Evolutionary conservation across 2,329 filamentous ascomycete species (phyloP).

Genomic region (Daldinia sp.): DNA sequence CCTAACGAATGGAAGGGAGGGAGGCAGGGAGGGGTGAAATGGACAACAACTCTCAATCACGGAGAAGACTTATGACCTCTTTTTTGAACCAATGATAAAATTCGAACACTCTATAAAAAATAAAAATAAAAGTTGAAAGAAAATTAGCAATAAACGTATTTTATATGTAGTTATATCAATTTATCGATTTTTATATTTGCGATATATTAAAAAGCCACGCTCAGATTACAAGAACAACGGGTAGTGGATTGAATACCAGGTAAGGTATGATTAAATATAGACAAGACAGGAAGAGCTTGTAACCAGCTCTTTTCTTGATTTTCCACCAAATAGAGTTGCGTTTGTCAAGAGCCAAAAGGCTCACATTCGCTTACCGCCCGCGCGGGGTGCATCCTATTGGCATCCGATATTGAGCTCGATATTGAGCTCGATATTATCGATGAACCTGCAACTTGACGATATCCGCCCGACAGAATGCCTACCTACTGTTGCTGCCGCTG

Average conservation of each 20-base stretch:
- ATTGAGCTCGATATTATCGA: background rate
- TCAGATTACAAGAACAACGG: background rate
- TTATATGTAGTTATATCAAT: slow-evolving; percentile 8
- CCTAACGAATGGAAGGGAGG: slow-evolving; percentile 7
- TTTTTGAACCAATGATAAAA: slow-evolving; percentile 27
- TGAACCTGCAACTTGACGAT: slow-evolving; percentile 3
- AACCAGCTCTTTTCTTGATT: slow-evolving; percentile 6
- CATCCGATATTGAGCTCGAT: slow-evolving; percentile 7
- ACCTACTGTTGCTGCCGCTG: too few species aligned
- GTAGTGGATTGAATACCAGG: slow-evolving; percentile 23
- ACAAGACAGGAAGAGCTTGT: slow-evolving; percentile 15
- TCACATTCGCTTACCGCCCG: slow-evolving; percentile 22
- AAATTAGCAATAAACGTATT: slow-evolving; percentile 9
- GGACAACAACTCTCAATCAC: slow-evolving; percentile 30
- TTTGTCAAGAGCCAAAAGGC: slow-evolving; percentile 22
- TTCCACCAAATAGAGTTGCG: slow-evolving; percentile 21
- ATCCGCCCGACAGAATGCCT: background rate
- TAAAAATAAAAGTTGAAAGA: background rate
- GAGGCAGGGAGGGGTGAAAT: background rate
- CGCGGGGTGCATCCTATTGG: slow-evolving; percentile 33
- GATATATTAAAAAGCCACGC: background rate
- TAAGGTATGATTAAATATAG: slow-evolving; percentile 32
- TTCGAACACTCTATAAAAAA: background rate
- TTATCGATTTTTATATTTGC: slow-evolving; percentile 8
- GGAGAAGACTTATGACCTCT: slow-evolving; percentile 26